phyloP scores from a whole-genome alignment of 2,329 filamentous ascomycete genomes.

The Tolypocladium tropicale region DNA sequence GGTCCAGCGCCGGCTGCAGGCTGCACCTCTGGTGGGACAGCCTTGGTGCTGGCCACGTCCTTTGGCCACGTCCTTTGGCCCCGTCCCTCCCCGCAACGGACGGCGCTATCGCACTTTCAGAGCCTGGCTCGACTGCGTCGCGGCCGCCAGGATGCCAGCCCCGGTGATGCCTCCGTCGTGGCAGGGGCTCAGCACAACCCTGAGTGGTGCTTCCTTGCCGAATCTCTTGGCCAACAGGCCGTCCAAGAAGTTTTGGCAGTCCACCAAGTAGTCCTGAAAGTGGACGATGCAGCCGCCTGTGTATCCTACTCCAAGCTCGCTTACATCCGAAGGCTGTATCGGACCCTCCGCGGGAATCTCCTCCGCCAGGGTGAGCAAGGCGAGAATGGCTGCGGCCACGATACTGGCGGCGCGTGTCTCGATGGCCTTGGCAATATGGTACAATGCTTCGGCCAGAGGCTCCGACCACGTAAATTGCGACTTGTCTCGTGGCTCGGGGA shows the following conservation, averaged over 20 bases:
- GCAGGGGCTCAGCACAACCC: constrained; percentile 42
- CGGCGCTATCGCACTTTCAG: constrained; percentile 8
- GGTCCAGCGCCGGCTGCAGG: background rate
- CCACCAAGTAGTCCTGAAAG: constrained; percentile 62
- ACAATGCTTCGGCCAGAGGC: constrained; percentile 47
- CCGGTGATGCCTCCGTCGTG: constrained; percentile 53
- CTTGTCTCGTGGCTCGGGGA: constrained; percentile 35
- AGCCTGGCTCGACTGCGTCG: constrained; percentile 23
- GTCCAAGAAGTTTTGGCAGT: constrained; percentile 61
- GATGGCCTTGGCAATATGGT: constrained; percentile 58
- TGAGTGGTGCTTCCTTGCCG: constrained; percentile 21
- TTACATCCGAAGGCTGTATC: constrained; percentile 8
- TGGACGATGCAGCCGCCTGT: constrained; percentile 74
- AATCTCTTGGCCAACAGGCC: constrained; percentile 27
- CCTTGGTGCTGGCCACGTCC: background rate
- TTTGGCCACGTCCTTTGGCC: background rate
- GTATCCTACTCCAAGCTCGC: constrained; percentile 65
- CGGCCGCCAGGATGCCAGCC: constrained; percentile 48
- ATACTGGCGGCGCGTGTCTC: constrained; percentile 64
- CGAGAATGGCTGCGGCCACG: constrained; percentile 62
- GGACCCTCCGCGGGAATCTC: constrained; percentile 41
- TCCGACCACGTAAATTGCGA: constrained; percentile 52
- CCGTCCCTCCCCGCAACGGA: background rate
- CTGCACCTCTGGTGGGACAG: background rate
- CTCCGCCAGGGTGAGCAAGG: constrained; percentile 56